Evolutionary conservation across 352 stramenopile genomes (phyloP), one percentile per base, ranked within the genome.

Genomic region (Globisporangium barbulae): DNA sequence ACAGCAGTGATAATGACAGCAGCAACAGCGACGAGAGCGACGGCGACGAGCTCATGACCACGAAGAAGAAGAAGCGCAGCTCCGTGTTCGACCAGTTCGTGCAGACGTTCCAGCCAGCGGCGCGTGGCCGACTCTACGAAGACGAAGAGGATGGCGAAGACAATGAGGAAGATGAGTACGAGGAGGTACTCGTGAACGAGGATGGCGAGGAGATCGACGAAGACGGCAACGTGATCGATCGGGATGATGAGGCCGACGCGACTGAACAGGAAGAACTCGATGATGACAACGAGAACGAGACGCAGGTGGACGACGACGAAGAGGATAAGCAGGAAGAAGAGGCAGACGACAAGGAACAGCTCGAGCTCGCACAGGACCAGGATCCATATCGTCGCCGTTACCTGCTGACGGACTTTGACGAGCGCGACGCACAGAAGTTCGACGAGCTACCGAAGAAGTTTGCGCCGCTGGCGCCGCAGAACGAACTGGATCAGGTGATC

Each of bases 51-150:
- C 44, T 61, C 35, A 69, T 49, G 59, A 15, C n/a, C 7, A 59
- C 37, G 54, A 72, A 31, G 64, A 71, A 25, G 53, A 69, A 53
- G 42, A 64, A 50, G 41, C 64, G 50, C 37, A 70, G 47, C 7
- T 80, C 79, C 37, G 53, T 91, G n/a, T 93, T 93, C 74, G 71
- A 84, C 30, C 66, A 85, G 68, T 93, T 93, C 71, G 79, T 93
- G 37, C 78, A 76, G 47, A 78, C 76, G 28, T 91, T 91, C 55
- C 81, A 85, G 33, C 70, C 67, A 1, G 55, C 70, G 19, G 48
- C 68, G 55, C 9, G 33, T 0, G 56, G 10, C 31, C 15, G 64
- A 28, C 22, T 56, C 19, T 59, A 73, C 5, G 57, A 69, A 5
- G 66, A 78, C 33, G 76, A 76, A 5, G 78, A 82, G 0, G 69